Evolutionary conservation across 768 basidiomycete species (phyloP).

Genomic region (Hypholoma fasciculare): DNA sequence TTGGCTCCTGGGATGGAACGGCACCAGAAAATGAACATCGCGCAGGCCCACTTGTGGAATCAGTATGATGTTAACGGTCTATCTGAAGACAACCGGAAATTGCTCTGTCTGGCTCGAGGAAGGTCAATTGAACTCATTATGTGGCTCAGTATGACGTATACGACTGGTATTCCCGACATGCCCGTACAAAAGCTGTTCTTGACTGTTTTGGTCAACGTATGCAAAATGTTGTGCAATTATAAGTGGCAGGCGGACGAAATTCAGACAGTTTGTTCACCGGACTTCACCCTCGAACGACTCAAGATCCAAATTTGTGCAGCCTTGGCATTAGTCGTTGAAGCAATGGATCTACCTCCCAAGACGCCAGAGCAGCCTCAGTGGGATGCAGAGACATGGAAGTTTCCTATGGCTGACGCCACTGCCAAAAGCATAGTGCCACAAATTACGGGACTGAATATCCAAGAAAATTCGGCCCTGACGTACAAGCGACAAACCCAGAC

Average conservation of each 20-base stretch:
- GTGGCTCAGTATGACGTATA: not conserved
- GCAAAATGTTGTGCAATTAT: not conserved
- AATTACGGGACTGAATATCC: not conserved
- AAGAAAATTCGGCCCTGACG: too few relatives aligned
- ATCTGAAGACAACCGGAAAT: not conserved
- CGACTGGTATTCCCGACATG: not conserved
- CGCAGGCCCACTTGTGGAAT: not conserved
- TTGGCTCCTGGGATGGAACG: not conserved
- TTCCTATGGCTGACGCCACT: not conserved
- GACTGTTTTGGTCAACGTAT: not conserved
- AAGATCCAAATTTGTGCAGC: not conserved
- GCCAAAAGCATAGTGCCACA: not conserved
- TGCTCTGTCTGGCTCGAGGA: not conserved
- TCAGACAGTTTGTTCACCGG: not conserved
- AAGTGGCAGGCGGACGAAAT: not conserved
- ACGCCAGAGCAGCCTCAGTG: too few relatives aligned
- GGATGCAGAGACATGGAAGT: not conserved
- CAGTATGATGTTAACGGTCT: not conserved
- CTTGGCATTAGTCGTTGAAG: not conserved
- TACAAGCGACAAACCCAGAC: too few relatives aligned
- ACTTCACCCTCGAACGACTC: not conserved
- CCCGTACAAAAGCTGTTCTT: not conserved
- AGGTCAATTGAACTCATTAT: not conserved
- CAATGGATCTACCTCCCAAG: not conserved
- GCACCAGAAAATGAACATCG: not conserved